phyloP scores from a whole-genome alignment of 306 rosid genomes.

The Lathyrus aphaca region DNA sequence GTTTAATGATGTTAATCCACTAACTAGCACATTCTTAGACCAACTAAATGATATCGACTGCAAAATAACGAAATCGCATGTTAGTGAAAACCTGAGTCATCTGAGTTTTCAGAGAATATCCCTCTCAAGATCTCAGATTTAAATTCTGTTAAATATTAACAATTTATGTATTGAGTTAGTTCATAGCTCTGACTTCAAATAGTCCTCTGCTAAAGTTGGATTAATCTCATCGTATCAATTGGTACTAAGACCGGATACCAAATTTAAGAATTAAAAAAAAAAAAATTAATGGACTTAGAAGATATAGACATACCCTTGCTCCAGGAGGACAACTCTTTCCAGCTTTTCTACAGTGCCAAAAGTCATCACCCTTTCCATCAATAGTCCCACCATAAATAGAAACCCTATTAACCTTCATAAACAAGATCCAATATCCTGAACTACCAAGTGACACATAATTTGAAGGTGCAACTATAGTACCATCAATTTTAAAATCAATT shows the following conservation, averaged over 20 bases:
- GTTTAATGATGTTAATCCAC: slow-evolving; percentile 49
- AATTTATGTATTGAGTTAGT: no score
- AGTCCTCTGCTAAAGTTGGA: no score
- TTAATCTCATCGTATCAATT: no score
- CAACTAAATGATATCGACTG: slow-evolving; percentile 54
- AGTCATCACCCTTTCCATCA: slow-evolving; percentile 40
- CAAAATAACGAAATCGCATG: not conserved
- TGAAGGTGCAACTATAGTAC: slow-evolving; percentile 45
- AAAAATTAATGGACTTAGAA: not conserved
- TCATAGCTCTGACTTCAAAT: no score
- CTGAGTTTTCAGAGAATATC: no score
- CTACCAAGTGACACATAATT: slow-evolving; percentile 36
- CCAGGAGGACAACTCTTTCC: slow-evolving; percentile 38
- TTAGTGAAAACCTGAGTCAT: no score
- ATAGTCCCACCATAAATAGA: slow-evolving; percentile 45
- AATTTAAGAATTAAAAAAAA: no score
- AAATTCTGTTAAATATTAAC: no score
- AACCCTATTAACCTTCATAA: slow-evolving; percentile 36
- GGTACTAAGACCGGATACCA: no score
- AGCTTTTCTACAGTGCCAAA: slow-evolving; percentile 43
- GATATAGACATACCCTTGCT: slow-evolving; percentile 44
- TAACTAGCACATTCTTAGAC: slow-evolving; percentile 46
- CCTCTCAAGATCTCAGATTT: no score
- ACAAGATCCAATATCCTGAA: slow-evolving; percentile 51
- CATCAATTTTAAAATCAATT: slow-evolving; percentile 40